Evolutionary conservation across 306 rosid species (phyloP), one percentile per base, ranked within the genome.

Genomic region (Argentina anserina): DNA sequence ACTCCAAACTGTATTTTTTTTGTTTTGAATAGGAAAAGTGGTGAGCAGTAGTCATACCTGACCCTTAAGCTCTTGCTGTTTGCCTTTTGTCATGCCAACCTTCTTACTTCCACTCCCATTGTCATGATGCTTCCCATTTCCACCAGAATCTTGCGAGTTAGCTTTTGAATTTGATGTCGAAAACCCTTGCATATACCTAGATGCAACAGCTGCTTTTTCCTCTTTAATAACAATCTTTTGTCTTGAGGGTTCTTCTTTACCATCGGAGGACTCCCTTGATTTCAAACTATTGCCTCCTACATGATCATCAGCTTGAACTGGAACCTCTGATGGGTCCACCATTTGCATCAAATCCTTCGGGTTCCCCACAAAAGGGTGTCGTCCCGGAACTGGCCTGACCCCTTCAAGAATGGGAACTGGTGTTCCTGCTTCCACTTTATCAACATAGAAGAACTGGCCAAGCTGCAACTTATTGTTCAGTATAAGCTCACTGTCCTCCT

Each of bases 261-360:
- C 80, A 61, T 89, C 88, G 10, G 52, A 26, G 12, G 77, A 53
- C 73, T 79, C 88, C 55, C 58, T 59, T 3, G 75, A 65, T 71
- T 84, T 87, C 5, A 82, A 60, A 62, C 80, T 71, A 61, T 43
- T 60, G 52, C 28, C 72, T 77, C 72, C 85, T 68, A 71, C 74
- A 17, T 65, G 77, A 49, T 75, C 77, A 37, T 70, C 83, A 71
- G 76, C 43, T 55, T 61, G 88, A 3, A 60, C 73, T 42, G 72
- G 75, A 75, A 58, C 40, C 82, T 81, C 76, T 40, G 95, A 84
- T 21, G 88, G 83, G 73, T 94, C 97, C 50, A 85, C 55, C 88
- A 94, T 89, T 75, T 89, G 96, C 99, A 91, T 91, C 66, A 94
- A 82, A 75, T 94, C 99, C 85, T 89, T 94, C 4, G 99, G 97